These are phyloP conservation scores for Athelia sp. DNA, from an alignment of 1,284 basidiomycete genomes.

Conservation along the genomic window DNA sequence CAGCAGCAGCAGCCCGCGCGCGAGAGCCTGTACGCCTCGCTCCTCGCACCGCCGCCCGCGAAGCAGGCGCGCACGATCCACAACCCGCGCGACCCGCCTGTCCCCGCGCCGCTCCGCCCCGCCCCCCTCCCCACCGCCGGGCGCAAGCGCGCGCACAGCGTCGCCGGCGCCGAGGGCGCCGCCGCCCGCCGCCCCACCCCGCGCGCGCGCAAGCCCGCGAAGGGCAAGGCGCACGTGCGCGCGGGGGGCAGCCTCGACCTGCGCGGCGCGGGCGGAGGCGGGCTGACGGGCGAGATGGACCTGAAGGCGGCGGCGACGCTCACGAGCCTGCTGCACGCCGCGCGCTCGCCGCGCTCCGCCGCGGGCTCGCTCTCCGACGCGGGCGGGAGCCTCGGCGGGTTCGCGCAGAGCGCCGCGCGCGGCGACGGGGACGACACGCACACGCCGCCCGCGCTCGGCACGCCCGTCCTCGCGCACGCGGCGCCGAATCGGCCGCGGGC, in stretches of 20 bases:
- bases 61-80: constrained; percentile 72
- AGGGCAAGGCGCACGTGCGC: constrained; percentile 46
- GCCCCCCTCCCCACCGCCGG: no score
- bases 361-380: constrained; percentile 52
- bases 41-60: constrained; percentile 66
- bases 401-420: not conserved
- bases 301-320: constrained; percentile 77
- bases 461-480: no score
- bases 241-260: no score
- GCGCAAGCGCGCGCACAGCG: no score
- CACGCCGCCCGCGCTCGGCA: no score
- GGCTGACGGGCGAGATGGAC: constrained; percentile 56
- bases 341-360: constrained; percentile 63
- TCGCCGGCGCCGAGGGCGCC: constrained; percentile 10
- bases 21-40: constrained; percentile 62
- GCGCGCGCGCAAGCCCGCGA: constrained; percentile 24
- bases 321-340: constrained; percentile 61
- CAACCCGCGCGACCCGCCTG: constrained; percentile 65
- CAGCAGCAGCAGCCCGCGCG: constrained; percentile 21
- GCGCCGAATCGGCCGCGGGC: not conserved
- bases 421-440: no score
- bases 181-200: constrained; percentile 6
- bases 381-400: not conserved
- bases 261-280: constrained; percentile 28
- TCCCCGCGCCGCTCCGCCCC: constrained; percentile 46